Conservation (phyloP, 768 basidiomycete species). For the Suillus placidus region DNA sequence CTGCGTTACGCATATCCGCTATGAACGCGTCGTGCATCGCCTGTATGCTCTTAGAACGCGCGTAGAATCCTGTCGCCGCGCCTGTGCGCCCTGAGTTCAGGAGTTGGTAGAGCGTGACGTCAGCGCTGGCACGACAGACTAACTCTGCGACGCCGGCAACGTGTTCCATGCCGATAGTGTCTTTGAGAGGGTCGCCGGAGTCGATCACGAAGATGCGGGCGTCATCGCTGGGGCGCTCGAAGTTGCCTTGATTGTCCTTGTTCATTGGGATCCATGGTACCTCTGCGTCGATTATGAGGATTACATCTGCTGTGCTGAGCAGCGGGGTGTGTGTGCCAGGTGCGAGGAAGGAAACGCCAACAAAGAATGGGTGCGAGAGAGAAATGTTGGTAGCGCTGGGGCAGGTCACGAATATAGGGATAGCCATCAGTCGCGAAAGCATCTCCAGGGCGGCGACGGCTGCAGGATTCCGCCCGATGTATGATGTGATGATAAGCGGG, state of each 20-base stretch:
- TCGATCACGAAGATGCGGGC: constrained; percentile 64
- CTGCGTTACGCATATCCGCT: constrained; percentile 32
- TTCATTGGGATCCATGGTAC: constrained; percentile 64
- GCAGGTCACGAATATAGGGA: constrained; percentile 57
- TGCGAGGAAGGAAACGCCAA: constrained; percentile 54
- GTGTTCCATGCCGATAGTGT: constrained; percentile 49
- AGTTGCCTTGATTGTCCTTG: constrained; percentile 35
- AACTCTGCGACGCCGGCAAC: constrained; percentile 52
- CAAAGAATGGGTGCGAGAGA: constrained; percentile 54
- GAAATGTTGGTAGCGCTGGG: constrained; percentile 57
- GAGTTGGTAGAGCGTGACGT: constrained; percentile 54
- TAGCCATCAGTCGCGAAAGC: constrained; percentile 53
- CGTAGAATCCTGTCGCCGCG: constrained; percentile 12
- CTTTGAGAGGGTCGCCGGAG: constrained; percentile 62
- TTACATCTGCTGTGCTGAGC: constrained; percentile 58
- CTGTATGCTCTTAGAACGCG: constrained; percentile 21
- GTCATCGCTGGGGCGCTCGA: constrained; percentile 38
- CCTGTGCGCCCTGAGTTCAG: constrained; percentile 28
- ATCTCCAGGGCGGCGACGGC: constrained; percentile 48
- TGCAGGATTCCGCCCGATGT: constrained; percentile 56
- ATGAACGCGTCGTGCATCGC: constrained; percentile 32
- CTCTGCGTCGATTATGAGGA: constrained; percentile 67
- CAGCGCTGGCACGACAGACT: constrained; percentile 59
- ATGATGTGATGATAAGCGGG: constrained; percentile 68
- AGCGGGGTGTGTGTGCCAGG: constrained; percentile 47